These are phyloP conservation scores for Lycium ferocissimum DNA, from an alignment of 257 asterid species.

Conservation along the genomic window DNA sequence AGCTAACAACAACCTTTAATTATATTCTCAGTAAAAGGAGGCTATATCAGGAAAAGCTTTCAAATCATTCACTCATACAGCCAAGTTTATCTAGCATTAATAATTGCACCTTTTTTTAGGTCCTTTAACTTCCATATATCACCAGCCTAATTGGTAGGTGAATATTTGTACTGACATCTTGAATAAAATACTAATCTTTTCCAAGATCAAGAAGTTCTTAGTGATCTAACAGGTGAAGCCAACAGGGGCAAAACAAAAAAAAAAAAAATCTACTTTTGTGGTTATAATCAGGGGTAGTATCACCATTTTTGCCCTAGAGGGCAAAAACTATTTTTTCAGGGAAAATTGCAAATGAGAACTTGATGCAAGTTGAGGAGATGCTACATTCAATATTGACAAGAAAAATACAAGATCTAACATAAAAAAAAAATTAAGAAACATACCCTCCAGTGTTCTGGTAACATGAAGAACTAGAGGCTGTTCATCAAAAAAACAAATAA, in stretches of 20 bases:
- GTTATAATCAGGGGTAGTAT: background rate
- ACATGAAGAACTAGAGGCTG: slow-evolving; percentile 57
- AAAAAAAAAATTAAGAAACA: slow-evolving; percentile 17
- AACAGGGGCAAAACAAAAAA: background rate
- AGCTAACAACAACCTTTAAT: slow-evolving; percentile 5
- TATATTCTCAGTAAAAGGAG: background rate
- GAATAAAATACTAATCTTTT: background rate
- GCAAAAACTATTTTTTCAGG: no score
- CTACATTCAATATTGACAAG: background rate
- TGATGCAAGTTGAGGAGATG: background rate
- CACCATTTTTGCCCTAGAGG: background rate
- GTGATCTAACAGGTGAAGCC: background rate
- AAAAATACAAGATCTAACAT: slow-evolving; percentile 34
- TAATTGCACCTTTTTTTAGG: background rate
- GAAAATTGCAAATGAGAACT: background rate
- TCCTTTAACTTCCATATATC: background rate
- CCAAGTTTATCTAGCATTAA: background rate
- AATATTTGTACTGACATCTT: background rate
- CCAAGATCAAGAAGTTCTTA: background rate
- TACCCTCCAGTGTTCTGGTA: slow-evolving; percentile 74
- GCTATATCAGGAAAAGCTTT: background rate
- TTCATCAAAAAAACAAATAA: slow-evolving; percentile 20
- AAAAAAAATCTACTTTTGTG: background rate
- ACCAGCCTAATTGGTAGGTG: background rate
- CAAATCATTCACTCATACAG: slow-evolving; percentile 10